Evolutionary conservation across 495 filamentous ascomycete species (phyloP).

Genomic region (Penicillium maclennaniae): DNA sequence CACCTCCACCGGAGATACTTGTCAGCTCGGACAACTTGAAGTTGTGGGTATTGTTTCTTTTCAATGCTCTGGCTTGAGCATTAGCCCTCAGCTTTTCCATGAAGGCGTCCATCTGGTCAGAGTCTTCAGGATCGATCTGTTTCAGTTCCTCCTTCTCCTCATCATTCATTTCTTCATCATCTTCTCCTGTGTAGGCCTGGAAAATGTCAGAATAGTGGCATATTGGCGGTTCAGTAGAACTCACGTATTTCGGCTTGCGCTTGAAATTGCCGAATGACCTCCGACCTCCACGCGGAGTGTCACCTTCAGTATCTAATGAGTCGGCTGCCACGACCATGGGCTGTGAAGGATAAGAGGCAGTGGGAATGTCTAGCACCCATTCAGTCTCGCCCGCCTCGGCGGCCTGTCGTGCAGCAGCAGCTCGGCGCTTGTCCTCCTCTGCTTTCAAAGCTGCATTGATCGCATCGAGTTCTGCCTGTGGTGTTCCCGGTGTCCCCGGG

Average conservation of each 20-base stretch:
- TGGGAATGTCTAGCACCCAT: constrained; percentile 65
- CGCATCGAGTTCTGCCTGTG: constrained; percentile 48
- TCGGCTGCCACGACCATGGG: constrained; percentile 34
- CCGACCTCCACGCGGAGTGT: constrained; percentile 31
- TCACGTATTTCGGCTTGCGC: constrained; percentile 28
- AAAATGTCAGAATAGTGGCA: constrained; percentile 1
- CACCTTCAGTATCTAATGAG: constrained; percentile 36
- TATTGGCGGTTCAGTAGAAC: constrained; percentile 5
- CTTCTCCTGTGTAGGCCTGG: background rate
- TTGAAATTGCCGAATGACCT: constrained; percentile 39
- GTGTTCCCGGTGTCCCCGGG: constrained; percentile 26
- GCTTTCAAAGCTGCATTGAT: constrained; percentile 67
- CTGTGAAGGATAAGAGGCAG: constrained; percentile 17
- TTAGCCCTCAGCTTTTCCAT: constrained; percentile 2
- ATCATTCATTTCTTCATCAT: constrained; percentile 6
- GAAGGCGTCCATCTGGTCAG: constrained; percentile 9
- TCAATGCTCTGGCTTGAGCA: background rate
- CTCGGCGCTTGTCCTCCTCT: constrained; percentile 70
- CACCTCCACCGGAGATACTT: constrained; percentile 34
- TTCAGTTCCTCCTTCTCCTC: constrained; percentile 5
- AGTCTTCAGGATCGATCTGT: constrained; percentile 2
- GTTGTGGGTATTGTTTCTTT: background rate
- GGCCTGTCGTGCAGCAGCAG: constrained; percentile 65
- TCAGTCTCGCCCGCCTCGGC: constrained; percentile 77
- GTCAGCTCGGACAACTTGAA: constrained; percentile 26